phyloP scores from a whole-genome alignment of 2,329 filamentous ascomycete species.

The Penicillium sp. region DNA sequence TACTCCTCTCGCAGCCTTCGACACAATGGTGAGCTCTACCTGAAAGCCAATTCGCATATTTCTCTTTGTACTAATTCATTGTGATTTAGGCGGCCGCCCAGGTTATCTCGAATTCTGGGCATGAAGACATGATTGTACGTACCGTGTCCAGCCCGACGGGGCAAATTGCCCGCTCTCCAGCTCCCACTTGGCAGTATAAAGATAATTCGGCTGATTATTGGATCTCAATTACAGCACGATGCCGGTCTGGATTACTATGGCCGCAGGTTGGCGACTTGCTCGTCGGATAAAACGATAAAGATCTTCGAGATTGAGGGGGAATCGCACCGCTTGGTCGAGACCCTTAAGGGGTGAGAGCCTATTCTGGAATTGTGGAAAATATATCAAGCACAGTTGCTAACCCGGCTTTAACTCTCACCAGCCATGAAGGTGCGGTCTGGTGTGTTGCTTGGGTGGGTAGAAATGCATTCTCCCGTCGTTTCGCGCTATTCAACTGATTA shows the following conservation, averaged over 20 bases:
- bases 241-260: conserved; percentile 98
- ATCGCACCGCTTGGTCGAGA: conserved; percentile 83
- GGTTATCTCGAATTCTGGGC: conserved; percentile 79
- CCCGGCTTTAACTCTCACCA: conserved; percentile 39
- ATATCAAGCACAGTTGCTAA: neutral
- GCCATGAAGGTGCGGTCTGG: conserved; percentile 97
- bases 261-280: conserved; percentile 91
- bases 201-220: conserved; percentile 4
- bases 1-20: neutral
- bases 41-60: neutral
- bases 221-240: conserved; percentile 67
- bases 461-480: neutral
- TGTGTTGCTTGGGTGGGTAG: conserved; percentile 78
- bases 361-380: neutral
- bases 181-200: neutral
- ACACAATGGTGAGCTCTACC: conserved; percentile 25
- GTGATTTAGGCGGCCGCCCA: conserved; percentile 58
- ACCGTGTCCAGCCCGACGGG: conserved; percentile 2
- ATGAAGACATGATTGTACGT: conserved; percentile 99
- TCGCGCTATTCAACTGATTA: neutral
- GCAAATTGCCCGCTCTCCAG: conserved; percentile 6
- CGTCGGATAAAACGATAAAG: conserved; percentile 97
- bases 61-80: conserved; percentile 7
- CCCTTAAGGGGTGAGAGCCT: conserved; percentile 77
- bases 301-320: conserved; percentile 98